Evolutionary conservation across 805 yeast genomes (phyloP), one percentile per base, ranked within the genome.

Genomic region (Pichia rugopelliculosa): DNA sequence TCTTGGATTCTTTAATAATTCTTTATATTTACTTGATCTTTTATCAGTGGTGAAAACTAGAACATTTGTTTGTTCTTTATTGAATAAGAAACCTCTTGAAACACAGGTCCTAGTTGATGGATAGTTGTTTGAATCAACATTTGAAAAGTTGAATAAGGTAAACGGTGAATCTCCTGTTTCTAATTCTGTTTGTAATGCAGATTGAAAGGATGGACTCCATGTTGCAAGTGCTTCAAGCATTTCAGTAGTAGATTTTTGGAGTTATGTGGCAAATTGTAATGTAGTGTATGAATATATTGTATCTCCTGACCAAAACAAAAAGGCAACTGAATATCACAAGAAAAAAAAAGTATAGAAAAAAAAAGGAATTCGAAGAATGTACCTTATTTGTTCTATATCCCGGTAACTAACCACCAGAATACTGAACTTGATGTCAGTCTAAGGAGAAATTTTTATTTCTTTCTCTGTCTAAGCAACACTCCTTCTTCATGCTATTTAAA

Each of bases 101-200:
- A 86, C 78, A 50, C 87, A 76, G 0, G 93, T 82, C 54, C 95
- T 68, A 42, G 79, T 82, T 45, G 71, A 73, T 3, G 96, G 95
- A 36, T 55, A 51, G 11, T 66, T 62, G 17, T 77, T 75, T 12
- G 63, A 54, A 55, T 78, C 85, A 33, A 84, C 77, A 6, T 90
- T 85, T 42, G 87, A 80, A 46, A 86, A 74, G 53, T 83, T 81
- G 55, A 86, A 82, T 6, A 82, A 64, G 17, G 77, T 70, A 52
- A 84, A 82, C 2, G 79, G 80, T 17, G 41, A 26, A 18, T 64
- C 62, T 2, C 48, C 46, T 0, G 62, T 50, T 45, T 67, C 71
- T 21, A 61, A 55, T 50, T 77, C 82, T 30, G 74, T 67, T 21
- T 73, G 70, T 21, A 80, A 58, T 12, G 85, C 77, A 48, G 73